Conservation (phyloP, 306 rosid genomes). For the Prunus fruticosa region DNA sequence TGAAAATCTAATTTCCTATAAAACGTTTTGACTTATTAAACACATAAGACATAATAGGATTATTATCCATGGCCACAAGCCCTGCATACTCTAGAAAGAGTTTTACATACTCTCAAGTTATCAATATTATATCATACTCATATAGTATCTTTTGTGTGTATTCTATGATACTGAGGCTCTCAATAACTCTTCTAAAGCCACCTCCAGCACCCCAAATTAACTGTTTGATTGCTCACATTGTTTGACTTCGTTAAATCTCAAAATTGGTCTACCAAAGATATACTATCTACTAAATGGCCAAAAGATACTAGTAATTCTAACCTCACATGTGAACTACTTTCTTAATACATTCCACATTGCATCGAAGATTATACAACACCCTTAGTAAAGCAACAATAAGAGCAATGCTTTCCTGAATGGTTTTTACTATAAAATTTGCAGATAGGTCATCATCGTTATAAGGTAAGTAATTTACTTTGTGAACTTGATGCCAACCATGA, state of each 20-base stretch:
- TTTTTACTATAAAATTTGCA: not conserved
- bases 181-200: not conserved
- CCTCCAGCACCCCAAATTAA: not conserved
- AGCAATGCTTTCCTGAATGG: not conserved
- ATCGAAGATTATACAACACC: not conserved
- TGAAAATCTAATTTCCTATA: too few relatives aligned
- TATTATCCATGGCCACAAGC: too few relatives aligned
- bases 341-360: not conserved
- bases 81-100: too few relatives aligned
- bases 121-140: too few relatives aligned
- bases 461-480: conserved; percentile 51
- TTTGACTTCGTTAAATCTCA: not conserved
- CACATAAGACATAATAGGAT: too few relatives aligned
- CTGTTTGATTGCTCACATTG: not conserved
- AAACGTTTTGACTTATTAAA: too few relatives aligned
- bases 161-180: too few relatives aligned
- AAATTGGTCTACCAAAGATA: not conserved
- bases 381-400: not conserved
- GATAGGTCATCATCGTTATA: not conserved
- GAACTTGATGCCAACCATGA: conserved; percentile 93
- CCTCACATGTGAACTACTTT: not conserved
- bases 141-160: too few relatives aligned
- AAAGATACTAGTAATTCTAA: not conserved
- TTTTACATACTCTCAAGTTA: too few relatives aligned
- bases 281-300: not conserved